Evolutionary conservation across 2,329 filamentous ascomycete species (phyloP).

Genomic region (Beauveria caledonica): DNA sequence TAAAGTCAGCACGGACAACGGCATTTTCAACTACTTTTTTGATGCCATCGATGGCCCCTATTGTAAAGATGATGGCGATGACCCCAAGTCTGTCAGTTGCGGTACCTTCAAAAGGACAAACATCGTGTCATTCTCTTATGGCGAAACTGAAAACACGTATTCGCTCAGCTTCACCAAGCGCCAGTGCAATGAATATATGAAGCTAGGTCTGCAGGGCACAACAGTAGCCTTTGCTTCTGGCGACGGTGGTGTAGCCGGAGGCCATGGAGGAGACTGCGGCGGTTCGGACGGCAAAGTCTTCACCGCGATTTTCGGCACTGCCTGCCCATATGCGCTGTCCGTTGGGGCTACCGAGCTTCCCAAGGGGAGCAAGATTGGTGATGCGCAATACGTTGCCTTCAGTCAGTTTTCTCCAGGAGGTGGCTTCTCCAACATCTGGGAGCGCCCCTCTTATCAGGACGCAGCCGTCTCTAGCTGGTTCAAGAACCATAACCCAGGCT

Average conservation of each 20-base stretch:
- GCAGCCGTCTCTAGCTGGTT: conserved; percentile 25
- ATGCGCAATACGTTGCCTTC: conserved; percentile 35
- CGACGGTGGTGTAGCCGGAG: conserved; percentile 27
- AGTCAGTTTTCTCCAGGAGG: background rate
- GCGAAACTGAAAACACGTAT: conserved; percentile 13
- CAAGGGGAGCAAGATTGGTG: conserved; percentile 31
- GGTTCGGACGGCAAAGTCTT: conserved; percentile 13
- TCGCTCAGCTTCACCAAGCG: conserved; percentile 16
- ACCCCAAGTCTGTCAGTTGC: conserved; percentile 33
- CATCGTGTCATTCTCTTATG: conserved; percentile 37
- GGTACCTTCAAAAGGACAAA: conserved; percentile 14
- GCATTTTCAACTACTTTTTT: conserved; percentile 36
- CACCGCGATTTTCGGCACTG: conserved; percentile 28
- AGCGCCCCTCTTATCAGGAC: conserved; percentile 39
- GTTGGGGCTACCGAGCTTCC: conserved; percentile 42
- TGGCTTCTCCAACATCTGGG: conserved; percentile 39
- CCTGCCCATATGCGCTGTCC: conserved; percentile 38
- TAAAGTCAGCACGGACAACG: conserved; percentile 17
- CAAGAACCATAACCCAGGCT: background rate
- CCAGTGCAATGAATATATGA: conserved; percentile 35
- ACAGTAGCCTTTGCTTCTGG: conserved; percentile 33
- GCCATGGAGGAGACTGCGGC: conserved; percentile 5
- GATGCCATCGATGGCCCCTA: conserved; percentile 46
- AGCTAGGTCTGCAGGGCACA: conserved; percentile 35
- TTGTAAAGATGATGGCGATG: conserved; percentile 37